Evolutionary conservation across 2,329 filamentous ascomycete species (phyloP).

Genomic region (Aspergillus ochraceus): DNA sequence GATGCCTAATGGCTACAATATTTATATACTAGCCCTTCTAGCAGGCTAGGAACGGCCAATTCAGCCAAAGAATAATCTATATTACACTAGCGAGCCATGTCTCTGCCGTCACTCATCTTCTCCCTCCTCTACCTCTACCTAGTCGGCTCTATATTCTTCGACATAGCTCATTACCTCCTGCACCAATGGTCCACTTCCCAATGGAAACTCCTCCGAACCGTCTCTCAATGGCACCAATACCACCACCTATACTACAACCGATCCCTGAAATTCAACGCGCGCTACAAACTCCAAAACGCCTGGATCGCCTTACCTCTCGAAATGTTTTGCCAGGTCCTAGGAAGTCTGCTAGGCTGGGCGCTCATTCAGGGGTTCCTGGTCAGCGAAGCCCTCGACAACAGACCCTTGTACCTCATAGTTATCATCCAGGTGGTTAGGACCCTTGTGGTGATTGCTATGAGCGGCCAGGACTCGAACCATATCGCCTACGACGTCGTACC

Average conservation of each 20-base stretch:
- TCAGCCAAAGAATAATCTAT: not conserved
- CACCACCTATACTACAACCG: slow-evolving; percentile 24
- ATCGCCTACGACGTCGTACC: slow-evolving; percentile 14
- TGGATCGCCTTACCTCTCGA: slow-evolving; percentile 20
- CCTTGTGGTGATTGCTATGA: slow-evolving; percentile 10
- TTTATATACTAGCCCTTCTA: not conserved
- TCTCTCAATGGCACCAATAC: slow-evolving; percentile 18
- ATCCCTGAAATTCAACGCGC: slow-evolving; percentile 15
- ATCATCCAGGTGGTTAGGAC: slow-evolving; percentile 5
- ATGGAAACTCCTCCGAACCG: slow-evolving; percentile 12
- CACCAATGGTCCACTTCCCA: slow-evolving; percentile 17
- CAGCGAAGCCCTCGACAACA: not conserved
- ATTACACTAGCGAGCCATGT: not conserved
- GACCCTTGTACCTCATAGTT: not conserved
- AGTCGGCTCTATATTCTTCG: slow-evolving; percentile 20
- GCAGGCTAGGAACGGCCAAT: not conserved
- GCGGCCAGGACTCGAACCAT: slow-evolving; percentile 20
- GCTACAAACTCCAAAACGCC: slow-evolving; percentile 15
- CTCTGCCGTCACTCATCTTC: slow-evolving; percentile 3
- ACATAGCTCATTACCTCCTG: slow-evolving; percentile 16
- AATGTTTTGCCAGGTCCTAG: slow-evolving; percentile 8
- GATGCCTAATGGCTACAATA: not conserved
- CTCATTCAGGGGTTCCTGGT: not conserved
- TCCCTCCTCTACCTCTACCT: slow-evolving; percentile 15
- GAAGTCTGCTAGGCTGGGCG: slow-evolving; percentile 12